Evolutionary conservation across 495 filamentous ascomycete species (phyloP).

Genomic region (Penicillium fimorum): DNA sequence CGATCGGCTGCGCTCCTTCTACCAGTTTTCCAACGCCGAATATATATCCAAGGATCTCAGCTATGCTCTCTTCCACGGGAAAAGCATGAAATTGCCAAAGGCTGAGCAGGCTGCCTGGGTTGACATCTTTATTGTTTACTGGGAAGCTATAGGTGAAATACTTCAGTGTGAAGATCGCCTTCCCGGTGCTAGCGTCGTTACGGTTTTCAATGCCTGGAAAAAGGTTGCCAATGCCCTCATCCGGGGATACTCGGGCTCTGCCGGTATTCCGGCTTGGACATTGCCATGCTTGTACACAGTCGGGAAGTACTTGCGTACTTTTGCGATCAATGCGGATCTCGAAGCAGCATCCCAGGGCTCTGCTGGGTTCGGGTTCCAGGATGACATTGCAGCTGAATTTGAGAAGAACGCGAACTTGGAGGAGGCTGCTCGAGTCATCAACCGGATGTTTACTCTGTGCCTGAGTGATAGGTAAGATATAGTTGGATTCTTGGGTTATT

Average conservation of each 20-base stretch:
- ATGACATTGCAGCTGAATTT: conserved; percentile 69
- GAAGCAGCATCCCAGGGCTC: conserved; percentile 46
- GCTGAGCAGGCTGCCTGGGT: conserved; percentile 73
- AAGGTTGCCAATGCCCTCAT: conserved; percentile 67
- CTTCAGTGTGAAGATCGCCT: conserved; percentile 50
- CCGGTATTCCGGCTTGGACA: conserved; percentile 76
- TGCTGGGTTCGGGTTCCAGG: conserved; percentile 54
- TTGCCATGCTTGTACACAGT: conserved; percentile 82
- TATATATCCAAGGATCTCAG: conserved; percentile 61
- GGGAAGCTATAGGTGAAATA: conserved; percentile 73
- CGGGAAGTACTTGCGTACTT: conserved; percentile 77
- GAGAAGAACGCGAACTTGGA: conserved; percentile 79
- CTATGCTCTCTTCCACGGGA: conserved; percentile 59
- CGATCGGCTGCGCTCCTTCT: conserved; percentile 59
- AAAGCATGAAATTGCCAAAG: conserved; percentile 51
- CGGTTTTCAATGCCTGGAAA: conserved; percentile 83
- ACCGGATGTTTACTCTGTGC: conserved; percentile 84
- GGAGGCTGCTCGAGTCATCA: conserved; percentile 83
- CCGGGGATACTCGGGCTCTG: conserved; percentile 65
- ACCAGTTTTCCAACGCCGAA: conserved; percentile 56
- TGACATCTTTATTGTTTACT: conserved; percentile 79
- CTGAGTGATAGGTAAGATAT: conserved; percentile 74
- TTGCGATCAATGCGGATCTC: conserved; percentile 82
- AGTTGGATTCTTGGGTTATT: conserved; percentile 3
- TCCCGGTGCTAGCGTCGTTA: conserved; percentile 60